phyloP scores from a whole-genome alignment of 176 grass and related monocot genomes.

The Pontederia crassipes region DNA sequence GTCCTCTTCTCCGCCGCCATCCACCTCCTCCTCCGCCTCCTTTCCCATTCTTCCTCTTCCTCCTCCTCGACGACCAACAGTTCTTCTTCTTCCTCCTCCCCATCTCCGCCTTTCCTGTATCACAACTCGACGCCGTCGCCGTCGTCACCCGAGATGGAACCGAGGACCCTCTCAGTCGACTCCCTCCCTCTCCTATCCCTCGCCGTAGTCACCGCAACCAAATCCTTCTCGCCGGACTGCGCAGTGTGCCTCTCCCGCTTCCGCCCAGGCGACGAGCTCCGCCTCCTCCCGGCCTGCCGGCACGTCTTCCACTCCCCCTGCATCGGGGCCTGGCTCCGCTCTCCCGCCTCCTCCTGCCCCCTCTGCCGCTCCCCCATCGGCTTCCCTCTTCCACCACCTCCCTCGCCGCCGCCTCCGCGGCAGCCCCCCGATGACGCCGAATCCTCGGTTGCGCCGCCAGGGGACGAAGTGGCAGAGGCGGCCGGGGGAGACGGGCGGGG shows the following conservation, averaged over 20 bases:
- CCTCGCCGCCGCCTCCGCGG: neutral
- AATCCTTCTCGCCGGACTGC: conserved; percentile 58
- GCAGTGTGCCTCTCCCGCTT: conserved; percentile 81
- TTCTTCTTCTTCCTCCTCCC: too few relatives aligned
- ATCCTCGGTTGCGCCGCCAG: neutral
- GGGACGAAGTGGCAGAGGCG: conserved; percentile 29
- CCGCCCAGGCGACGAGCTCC: conserved; percentile 58
- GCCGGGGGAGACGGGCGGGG: conserved; percentile 18
- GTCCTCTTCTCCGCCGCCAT: neutral
- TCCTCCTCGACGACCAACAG: too few relatives aligned
- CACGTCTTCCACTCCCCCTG: conserved; percentile 79
- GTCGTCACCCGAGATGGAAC: too few relatives aligned
- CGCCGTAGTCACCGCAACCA: too few relatives aligned
- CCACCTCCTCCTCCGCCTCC: neutral
- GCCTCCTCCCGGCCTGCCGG: conserved; percentile 68
- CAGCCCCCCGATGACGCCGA: conserved; percentile 21
- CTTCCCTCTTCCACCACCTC: conserved; percentile 34
- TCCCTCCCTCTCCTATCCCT: too few relatives aligned
- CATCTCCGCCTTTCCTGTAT: too few relatives aligned
- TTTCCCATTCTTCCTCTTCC: neutral
- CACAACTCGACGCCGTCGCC: too few relatives aligned
- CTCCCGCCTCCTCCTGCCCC: conserved; percentile 57
- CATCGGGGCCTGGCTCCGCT: conserved; percentile 88
- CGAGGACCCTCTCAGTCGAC: too few relatives aligned
- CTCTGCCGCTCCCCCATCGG: conserved; percentile 66